Evolutionary conservation across 192 early-diverging fungal genomes (phyloP).

Genomic region (Pilaira anomala): DNA sequence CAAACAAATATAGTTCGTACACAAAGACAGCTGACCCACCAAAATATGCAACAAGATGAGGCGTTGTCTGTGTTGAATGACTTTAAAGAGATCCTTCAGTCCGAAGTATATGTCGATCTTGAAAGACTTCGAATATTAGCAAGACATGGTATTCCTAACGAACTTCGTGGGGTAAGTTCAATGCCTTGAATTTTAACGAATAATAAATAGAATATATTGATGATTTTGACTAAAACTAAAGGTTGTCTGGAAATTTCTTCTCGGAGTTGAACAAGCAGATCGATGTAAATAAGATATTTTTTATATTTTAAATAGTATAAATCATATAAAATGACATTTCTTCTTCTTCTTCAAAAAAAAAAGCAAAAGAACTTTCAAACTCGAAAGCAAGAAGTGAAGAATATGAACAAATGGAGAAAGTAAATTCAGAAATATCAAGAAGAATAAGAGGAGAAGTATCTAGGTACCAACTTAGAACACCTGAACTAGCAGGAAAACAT

Average conservation of each 20-base stretch:
- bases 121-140: conserved; percentile 73
- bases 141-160: conserved; percentile 77
- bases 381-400: conserved; percentile 56
- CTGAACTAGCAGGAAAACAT: conserved; percentile 24
- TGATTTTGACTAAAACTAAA: conserved; percentile 21
- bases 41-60: conserved; percentile 26
- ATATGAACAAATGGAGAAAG: conserved; percentile 73
- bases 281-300: conserved; percentile 50
- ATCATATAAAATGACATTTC: background rate
- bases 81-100: conserved; percentile 71
- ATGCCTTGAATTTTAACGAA: background rate
- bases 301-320: background rate
- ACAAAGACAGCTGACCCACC: conserved; percentile 4
- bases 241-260: conserved; percentile 86
- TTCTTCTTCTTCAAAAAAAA: conserved; percentile 5
- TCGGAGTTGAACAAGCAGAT: conserved; percentile 80
- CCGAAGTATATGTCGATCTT: conserved; percentile 81
- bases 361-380: conserved; percentile 64
- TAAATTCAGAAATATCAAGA: conserved; percentile 60
- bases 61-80: conserved; percentile 54
- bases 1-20: background rate
- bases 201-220: background rate
- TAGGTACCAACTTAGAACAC: conserved; percentile 57
- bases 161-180: conserved; percentile 62
- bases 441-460: conserved; percentile 77